These are phyloP conservation scores for Lepidopterella palustris DNA, from an alignment of 495 filamentous ascomycete species.

Conservation along the genomic window DNA sequence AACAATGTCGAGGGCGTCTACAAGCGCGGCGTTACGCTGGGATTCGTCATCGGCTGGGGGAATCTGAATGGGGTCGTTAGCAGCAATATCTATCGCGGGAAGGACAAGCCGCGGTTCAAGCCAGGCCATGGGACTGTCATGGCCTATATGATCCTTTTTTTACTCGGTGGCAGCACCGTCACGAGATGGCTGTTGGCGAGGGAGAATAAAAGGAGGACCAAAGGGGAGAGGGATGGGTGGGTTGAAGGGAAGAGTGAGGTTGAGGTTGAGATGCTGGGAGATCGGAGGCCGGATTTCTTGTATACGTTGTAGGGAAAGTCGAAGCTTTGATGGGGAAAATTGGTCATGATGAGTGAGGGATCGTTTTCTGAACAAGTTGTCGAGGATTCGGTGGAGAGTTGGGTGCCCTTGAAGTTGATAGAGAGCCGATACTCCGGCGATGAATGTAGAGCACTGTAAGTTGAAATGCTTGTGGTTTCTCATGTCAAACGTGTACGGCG, in stretches of 20 bases:
- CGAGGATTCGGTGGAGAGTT: no score
- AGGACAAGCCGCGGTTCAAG: conserved; percentile 50
- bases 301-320: conserved; percentile 64
- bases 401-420: no score
- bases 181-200: conserved; percentile 58
- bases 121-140: conserved; percentile 56
- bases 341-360: no score
- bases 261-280: conserved; percentile 61
- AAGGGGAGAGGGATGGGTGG: conserved; percentile 64
- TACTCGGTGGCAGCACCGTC: conserved; percentile 55
- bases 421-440: no score
- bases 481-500: no score
- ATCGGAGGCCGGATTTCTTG: conserved; percentile 68
- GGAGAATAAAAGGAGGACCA: conserved; percentile 56
- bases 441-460: no score
- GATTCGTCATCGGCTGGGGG: conserved; percentile 71
- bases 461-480: no score
- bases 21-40: conserved; percentile 81
- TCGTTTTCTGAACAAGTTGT: no score
- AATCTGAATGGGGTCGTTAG: conserved; percentile 85
- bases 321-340: no score
- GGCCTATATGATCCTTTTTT: conserved; percentile 53
- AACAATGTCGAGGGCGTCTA: conserved; percentile 93
- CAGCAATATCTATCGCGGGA: conserved; percentile 60
- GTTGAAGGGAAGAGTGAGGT: conserved; percentile 51